phyloP scores from a whole-genome alignment of 1,284 basidiomycete genomes.

The Ceratobasidium sp. region DNA sequence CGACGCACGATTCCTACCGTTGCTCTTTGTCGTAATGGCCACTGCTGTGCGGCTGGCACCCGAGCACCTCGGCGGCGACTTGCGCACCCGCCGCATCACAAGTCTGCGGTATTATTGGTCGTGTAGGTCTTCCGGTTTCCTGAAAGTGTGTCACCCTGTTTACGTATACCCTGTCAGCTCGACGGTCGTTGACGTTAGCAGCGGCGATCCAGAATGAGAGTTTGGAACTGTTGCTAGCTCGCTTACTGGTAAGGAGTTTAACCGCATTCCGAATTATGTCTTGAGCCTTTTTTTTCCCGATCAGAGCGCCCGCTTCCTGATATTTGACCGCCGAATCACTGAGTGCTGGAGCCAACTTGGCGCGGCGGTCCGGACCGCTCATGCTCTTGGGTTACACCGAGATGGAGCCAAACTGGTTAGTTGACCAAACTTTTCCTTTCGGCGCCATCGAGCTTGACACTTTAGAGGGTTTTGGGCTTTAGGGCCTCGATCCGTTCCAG shows the following conservation, averaged over 20 bases:
- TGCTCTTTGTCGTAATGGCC: conserved; percentile 94
- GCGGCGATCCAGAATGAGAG: conserved; percentile 93
- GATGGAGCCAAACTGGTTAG: conserved; percentile 88
- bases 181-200: conserved; percentile 86
- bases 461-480: conserved; percentile 45
- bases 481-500: conserved; percentile 82
- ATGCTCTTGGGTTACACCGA: conserved; percentile 92
- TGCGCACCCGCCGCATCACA: conserved; percentile 77
- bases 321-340: conserved; percentile 87
- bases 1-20: conserved; percentile 88
- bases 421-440: conserved; percentile 34
- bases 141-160: neutral
- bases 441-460: conserved; percentile 39
- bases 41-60: conserved; percentile 89
- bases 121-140: conserved; percentile 67
- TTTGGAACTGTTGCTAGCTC: conserved; percentile 88
- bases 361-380: conserved; percentile 91
- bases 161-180: conserved; percentile 65
- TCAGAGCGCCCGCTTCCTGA: conserved; percentile 91
- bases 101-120: conserved; percentile 94
- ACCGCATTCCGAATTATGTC: conserved; percentile 18
- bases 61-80: conserved; percentile 84
- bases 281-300: conserved; percentile 32
- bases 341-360: conserved; percentile 97
- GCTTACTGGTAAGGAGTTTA: conserved; percentile 75